phyloP scores from a whole-genome alignment of 2,329 filamentous ascomycete genomes.

The Microsporum canis region DNA sequence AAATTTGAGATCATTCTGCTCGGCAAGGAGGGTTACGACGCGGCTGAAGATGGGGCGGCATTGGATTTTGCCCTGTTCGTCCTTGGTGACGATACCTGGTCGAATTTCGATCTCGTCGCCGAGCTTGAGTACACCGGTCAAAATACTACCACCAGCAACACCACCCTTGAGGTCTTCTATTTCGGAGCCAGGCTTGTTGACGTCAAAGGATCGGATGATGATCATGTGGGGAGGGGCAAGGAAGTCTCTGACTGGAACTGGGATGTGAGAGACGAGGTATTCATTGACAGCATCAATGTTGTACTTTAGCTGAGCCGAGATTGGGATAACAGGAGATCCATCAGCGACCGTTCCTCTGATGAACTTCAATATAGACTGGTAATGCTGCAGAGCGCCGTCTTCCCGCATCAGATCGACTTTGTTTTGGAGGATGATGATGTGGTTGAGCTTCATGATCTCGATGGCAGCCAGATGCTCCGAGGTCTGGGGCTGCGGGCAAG shows the following conservation, averaged over 20 bases:
- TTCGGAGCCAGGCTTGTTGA: conserved; percentile 98
- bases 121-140: conserved; percentile 92
- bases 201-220: conserved; percentile 96
- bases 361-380: conserved; percentile 96
- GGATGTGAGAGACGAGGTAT: conserved; percentile 88
- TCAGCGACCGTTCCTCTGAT: conserved; percentile 95
- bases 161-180: conserved; percentile 98
- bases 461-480: conserved; percentile 98
- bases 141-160: conserved; percentile 92
- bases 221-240: conserved; percentile 93
- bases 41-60: conserved; percentile 96
- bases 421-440: conserved; percentile 99
- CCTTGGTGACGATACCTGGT: conserved; percentile 94
- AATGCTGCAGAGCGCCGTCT: conserved; percentile 85
- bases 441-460: conserved; percentile 99
- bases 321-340: conserved; percentile 89
- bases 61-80: conserved; percentile 84
- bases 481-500: conserved; percentile 94
- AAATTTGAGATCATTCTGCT: conserved; percentile 97
- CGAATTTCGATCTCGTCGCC: conserved; percentile 98
- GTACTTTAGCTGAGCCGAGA: conserved; percentile 96
- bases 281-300: conserved; percentile 99
- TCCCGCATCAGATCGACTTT: conserved; percentile 98
- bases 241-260: conserved; percentile 84
- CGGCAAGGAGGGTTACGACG: conserved; percentile 89